A percentile compares a stretch with the other conserved stretches of the same genome.
phyloP scores from a whole-genome alignment of 1,284 basidiomycete genomes.

The Agaricales sp. region DNA sequence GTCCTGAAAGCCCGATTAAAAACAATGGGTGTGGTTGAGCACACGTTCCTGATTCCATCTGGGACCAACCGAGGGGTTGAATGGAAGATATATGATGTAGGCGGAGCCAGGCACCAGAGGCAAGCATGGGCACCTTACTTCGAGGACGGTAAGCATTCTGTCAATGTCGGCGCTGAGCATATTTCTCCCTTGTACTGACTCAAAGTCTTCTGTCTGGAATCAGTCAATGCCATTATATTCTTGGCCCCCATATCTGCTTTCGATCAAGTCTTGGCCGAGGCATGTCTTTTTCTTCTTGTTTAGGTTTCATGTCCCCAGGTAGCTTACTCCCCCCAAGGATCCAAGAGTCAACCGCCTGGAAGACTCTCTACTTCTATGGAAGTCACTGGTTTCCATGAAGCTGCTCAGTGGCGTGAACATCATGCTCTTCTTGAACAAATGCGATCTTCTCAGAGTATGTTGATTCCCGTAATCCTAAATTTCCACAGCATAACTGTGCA shows the following conservation, averaged over 20 bases:
- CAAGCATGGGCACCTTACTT: conserved; percentile 80
- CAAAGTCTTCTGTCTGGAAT: too few relatives aligned
- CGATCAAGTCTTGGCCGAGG: conserved; percentile 71
- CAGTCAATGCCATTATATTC: conserved; percentile 78
- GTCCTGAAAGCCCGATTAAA: conserved; percentile 62
- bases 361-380: conserved; percentile 67
- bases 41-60: conserved; percentile 55
- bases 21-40: conserved; percentile 70
- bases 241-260: conserved; percentile 76
- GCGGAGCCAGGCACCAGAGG: conserved; percentile 62
- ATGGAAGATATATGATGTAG: conserved; percentile 79
- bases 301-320: conserved; percentile 6
- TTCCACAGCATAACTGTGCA: too few relatives aligned
- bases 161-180: conserved; percentile 1
- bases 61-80: conserved; percentile 47
- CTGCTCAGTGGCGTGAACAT: conserved; percentile 60
- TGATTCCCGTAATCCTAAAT: not conserved
- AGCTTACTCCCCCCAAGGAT: conserved; percentile 33
- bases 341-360: conserved; percentile 61
- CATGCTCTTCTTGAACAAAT: conserved; percentile 72
- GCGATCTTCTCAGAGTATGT: conserved; percentile 55
- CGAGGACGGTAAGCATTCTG: conserved; percentile 48
- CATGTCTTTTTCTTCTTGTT: conserved; percentile 17
- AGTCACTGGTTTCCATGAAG: conserved; percentile 55
- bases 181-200: conserved; percentile 3